Base-by-base conservation (phyloP, 108 stramenopile species). In the Fistulifera pelliculosa region DNA sequence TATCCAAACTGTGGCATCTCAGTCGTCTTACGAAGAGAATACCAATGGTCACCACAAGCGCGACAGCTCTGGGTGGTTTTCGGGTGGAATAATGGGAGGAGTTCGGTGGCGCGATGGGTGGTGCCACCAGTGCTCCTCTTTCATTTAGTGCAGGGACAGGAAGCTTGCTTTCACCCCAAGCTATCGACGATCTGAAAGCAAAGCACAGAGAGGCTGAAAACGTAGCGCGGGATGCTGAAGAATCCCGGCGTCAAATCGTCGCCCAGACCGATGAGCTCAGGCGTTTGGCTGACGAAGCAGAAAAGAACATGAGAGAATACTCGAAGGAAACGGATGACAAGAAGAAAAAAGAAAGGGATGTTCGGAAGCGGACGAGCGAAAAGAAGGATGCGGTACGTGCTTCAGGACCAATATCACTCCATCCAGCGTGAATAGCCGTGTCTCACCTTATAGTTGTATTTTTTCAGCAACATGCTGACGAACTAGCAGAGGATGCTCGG, bases 261-360 rank as follows among this genome's bases (percentile, higher is more conserved):
- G 47, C 47, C 25, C 69, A 85, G 58, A 72, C 76, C 0, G 73
- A 77, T 42, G 70, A 75, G 24, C 71, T 83, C 11, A 76, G 81
- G 31, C 17, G 50, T 12, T 74, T 61, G 40, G 83, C 79, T 17
- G 79, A 76, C 47, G 64, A 76, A 48, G 80, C 82, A n/a, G 83
- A 89, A 41, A 73, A 53, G 38, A 68, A 48, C 13, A 54, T 69
- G 12, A 41, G 59, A 25, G 69, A 65, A 16, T 38, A 71, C 23
- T 58, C 64, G 0, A 35, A 41, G 27, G 49, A 67, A 1, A 48
- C 63, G 0, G 72, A 65, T 5, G 66, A 68, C 25, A 67, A 67
- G 53, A 11, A 60, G 75, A 39, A 77, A 80, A 58, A 86, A 84
- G 56, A 79, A 73, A 50, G 74, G 75, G 22, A 57, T 65, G 12